Evolutionary conservation across 768 basidiomycete species (phyloP), one percentile per base, ranked within the genome.

Genomic region (Tricholoma matsutake): DNA sequence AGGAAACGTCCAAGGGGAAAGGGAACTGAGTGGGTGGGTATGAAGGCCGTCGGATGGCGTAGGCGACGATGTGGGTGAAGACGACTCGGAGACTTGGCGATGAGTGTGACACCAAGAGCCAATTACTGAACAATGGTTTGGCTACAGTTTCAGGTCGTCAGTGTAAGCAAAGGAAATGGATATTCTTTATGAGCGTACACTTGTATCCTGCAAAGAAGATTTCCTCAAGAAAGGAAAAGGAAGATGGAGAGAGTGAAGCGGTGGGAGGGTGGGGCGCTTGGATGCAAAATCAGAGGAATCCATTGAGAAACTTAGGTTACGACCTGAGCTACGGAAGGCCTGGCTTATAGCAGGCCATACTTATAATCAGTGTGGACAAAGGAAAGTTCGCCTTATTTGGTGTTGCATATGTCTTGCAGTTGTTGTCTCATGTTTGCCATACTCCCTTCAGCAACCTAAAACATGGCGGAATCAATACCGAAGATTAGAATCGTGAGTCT

Each of bases 201-300:
- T 62, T 39, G 63, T 57, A 60, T 45, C 54, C 54, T 57, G 49
- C 41, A 56, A 37, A 6, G 4, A 20, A 14, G 56, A 57, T 35
- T 43, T 58, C 49, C n/a, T 43, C 25, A 41, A 25, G 39, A 29
- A 59, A 56, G 64, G 64, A 47, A 61, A 71, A 64, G 68, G 69
- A 43, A 85, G 76, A 57, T 79, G 69, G 58, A 85, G 81, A 9
- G 81, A 72, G 59, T 75, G 81, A 10, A 86, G 75, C 10, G 85
- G 74, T 13, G 85, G 85, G 11, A 86, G 80, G 1, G 78, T 81
- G 22, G 83, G 83, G 32, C 83, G 83, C 47, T 69, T 58, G 56
- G 75, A 69, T 18, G 61, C 45, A 49, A 64, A 39, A 54, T 58
- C 60, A 65, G 60, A 57, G 37, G 58, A 59, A 58, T 66, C 61